Percentiles rank a stretch among this genome's conserved stretches.
Evolutionary conservation across 1,284 basidiomycete species (phyloP).

Genomic region (Ceratobasidium sp.): DNA sequence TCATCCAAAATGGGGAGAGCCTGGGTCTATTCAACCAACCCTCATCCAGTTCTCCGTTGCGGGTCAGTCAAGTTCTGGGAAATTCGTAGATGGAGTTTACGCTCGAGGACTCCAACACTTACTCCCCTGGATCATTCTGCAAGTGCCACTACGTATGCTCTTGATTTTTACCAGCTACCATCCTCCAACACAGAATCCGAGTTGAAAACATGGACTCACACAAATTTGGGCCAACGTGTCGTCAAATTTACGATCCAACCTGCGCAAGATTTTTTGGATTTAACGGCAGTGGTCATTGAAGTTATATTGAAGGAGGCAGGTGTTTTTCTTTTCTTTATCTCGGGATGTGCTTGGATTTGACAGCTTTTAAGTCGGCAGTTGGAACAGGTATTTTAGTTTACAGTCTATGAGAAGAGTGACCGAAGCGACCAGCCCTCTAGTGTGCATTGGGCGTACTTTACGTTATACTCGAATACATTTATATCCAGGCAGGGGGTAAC

Average conservation of each 20-base stretch:
- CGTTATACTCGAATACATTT: not conserved
- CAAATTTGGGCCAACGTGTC: not conserved
- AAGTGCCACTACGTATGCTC: not conserved
- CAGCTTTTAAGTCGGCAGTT: not conserved
- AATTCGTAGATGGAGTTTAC: conserved; percentile 18
- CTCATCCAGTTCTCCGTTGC: not conserved
- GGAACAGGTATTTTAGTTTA: conserved; percentile 2
- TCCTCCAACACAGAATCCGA: conserved; percentile 11
- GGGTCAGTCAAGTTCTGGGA: not conserved
- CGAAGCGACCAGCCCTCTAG: too few relatives aligned
- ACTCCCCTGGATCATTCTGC: too few relatives aligned
- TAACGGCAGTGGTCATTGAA: conserved; percentile 4
- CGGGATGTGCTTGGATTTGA: too few relatives aligned
- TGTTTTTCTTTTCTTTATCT: too few relatives aligned
- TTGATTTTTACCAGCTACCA: conserved; percentile 26
- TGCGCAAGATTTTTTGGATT: conserved; percentile 2
- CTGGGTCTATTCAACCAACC: not conserved
- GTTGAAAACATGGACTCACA: conserved; percentile 14
- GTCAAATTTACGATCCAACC: conserved; percentile 12
- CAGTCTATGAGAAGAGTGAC: too few relatives aligned
- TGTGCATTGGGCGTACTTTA: not conserved
- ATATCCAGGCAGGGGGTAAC: too few relatives aligned
- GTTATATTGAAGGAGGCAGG: too few relatives aligned
- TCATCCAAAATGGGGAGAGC: not conserved
- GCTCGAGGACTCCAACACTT: conserved; percentile 1